Base-by-base conservation (phyloP, 345 rosid genomes). In the Turnera subulata region DNA sequence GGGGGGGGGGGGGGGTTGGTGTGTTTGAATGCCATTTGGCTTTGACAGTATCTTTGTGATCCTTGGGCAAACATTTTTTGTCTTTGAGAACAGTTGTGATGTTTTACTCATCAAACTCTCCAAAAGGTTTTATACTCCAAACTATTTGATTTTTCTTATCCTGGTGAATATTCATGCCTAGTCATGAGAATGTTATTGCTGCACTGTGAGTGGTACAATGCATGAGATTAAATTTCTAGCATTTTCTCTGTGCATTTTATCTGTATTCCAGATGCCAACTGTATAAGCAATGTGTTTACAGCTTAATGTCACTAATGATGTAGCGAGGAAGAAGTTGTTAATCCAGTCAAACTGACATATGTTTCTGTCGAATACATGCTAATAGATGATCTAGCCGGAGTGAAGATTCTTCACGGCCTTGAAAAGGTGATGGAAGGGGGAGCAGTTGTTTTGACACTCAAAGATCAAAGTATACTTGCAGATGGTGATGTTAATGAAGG, bases 341-440 rank as follows among this genome's bases (percentile, higher is more conserved):
- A 58, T 52, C 7, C 45, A 43, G 17, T 26, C 25, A 14, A 5
- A 29, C 40, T 62, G 25, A 22, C 20, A 26, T 37, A 11, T 33
- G 55, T 72, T 57, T 56, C 23, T 50, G 39, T 46, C 59, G 64
- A 61, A 58, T 23, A 37, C 46, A 39, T 75, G 55, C 70, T 60
- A 35, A 73, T 83, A 89, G 97, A 73, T 72, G 76, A 85, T 79
- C 77, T 85, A 14, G 85, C 83, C 12, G 99, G 97, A 56, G 83
- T 85, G 18, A 87, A 87, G 74, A 86, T 93, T 75, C 87, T 93
- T 55, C 81, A 93, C 61, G 99, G 99, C 55, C 78, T 87, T 32
- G 99, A 89, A 64, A 93, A 87, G 74, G 99, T 93, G 61, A 72
- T 81, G 62, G 97, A 82, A 59, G 97, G 99, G 54, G 95, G 97